These are phyloP conservation scores for Nakazawaea anatomiae DNA, from an alignment of 805 yeast genomes.

Conservation along the genomic window DNA sequence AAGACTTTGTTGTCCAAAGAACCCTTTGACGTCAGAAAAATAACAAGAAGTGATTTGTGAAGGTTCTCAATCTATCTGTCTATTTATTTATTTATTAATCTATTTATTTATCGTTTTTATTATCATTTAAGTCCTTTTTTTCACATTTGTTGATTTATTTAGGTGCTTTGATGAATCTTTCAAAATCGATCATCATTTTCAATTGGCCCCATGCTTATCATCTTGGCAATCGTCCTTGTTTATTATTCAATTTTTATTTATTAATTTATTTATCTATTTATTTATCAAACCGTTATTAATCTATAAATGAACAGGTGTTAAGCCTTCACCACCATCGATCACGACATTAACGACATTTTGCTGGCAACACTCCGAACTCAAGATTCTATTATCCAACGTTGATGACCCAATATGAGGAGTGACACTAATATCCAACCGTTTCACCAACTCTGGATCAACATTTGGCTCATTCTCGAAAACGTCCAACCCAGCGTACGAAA, in stretches of 20 bases:
- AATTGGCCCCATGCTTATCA: too few relatives aligned
- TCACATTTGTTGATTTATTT: too few relatives aligned
- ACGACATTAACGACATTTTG: slow-evolving; percentile 34
- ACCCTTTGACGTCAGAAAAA: slow-evolving; percentile 63
- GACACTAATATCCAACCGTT: slow-evolving; percentile 36
- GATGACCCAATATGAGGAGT: slow-evolving; percentile 64
- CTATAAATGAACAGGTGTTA: slow-evolving; percentile 25
- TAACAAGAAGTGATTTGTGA: slow-evolving; percentile 68
- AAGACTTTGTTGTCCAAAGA: slow-evolving; percentile 54
- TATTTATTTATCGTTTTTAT: background rate
- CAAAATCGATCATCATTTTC: too few relatives aligned
- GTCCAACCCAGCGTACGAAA: slow-evolving; percentile 54
- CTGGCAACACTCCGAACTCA: slow-evolving; percentile 38
- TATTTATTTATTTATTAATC: slow-evolving; percentile 3
- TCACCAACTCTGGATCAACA: slow-evolving; percentile 20
- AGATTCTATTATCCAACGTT: slow-evolving; percentile 39
- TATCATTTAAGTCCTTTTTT: too few relatives aligned
- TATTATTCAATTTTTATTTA: background rate
- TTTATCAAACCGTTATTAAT: background rate
- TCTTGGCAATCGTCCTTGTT: too few relatives aligned
- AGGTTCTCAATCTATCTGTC: background rate
- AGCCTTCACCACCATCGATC: slow-evolving; percentile 30
- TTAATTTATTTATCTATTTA: background rate
- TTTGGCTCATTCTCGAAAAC: slow-evolving; percentile 54
- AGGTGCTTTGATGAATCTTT: too few relatives aligned